Base-by-base conservation (phyloP, 2,329 filamentous ascomycete species). In the Neofusicoccum umdonicola region DNA sequence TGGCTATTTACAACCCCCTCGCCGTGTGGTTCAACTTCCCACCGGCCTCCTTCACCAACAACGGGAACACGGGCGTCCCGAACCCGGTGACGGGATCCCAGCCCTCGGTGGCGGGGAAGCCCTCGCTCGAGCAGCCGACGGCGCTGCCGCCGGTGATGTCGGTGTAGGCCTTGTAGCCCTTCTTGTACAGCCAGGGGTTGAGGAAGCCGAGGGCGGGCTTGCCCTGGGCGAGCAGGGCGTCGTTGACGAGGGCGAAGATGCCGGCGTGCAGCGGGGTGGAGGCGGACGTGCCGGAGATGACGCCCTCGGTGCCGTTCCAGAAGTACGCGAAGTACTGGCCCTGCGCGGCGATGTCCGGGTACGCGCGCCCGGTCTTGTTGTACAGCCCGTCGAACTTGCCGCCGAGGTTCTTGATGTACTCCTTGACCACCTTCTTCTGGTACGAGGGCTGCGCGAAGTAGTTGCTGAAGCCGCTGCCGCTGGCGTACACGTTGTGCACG, bases 181-280 rank as follows among this genome's bases (percentile, higher is more conserved):
- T 68, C 19, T 52, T 63, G 50, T 72, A 72, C 37, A 85, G 69
- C 45, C 80, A 78, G 0, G 80, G 83, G 58, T 85, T 83, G 19
- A 85, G 71, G 67, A 85, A 85, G 0, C 83, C 84, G 11, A 86
- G 77, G 0, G 82, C 73, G 4, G 75, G 71, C 72, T 84, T 84
- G 2, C 79, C 79, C 0, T 70, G 74, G 7, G 76, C 76, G 27
- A 84, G 69, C 22, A 83, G 73, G 69, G 81, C 81, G 70, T 85
- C 83, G 66, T 84, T 84, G 41, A 85, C 75, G 22, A 72, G 51
- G 39, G 70, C 67, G 22, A 73, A 64, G 19, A 72, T 70, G 19
- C 68, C 70, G 0, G 69, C 70, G 1, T 69, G 66, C 0, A 68
- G 67, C 0, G 71, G 71, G 19, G 71, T 67, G 35, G 70, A 68